Evolutionary conservation across 495 filamentous ascomycete species (phyloP), one percentile per base, ranked within the genome.

Genomic region (Hypoxylon rickii): DNA sequence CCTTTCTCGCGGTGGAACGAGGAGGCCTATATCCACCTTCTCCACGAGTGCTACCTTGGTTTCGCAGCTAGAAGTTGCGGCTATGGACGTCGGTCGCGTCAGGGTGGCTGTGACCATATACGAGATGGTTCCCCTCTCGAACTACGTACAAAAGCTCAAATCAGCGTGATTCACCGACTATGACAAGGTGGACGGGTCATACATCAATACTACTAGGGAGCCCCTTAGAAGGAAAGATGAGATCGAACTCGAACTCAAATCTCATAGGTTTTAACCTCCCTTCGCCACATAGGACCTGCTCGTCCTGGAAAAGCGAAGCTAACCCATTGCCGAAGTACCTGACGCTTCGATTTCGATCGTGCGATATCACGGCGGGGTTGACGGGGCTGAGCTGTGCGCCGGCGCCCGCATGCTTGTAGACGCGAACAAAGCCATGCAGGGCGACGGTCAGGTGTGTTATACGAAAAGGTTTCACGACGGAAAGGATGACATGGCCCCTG

Each of bases 181-280:
- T 38, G 18, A 42, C 40, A 21, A 26, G 38, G 34, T 32, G 39
- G 33, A 44, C 33, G 33, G 53, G 22, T 81, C 88, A 61, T 80
- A 96, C 93, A 73, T 94, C 92, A 63, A 98, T 90, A 71, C 92
- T 96, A 71, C 89, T 96, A 13, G 94, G 94, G 39, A 97, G 76
- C 7, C 85, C 81, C 60, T 87, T 85, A n/a, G 80, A 76, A 8
- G 95, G 91, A 42, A 83, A 82, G 24, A 86, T 77, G 66, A 96
- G 81, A 66, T 96, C 90, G 53, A 97, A 98, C 39, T 89, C 85
- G 70, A 98, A 98, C 63, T 94, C 88, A 67, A 96, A 98, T 42
- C 88, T 79, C 10, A 91, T 89, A 44, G 89, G 81, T 47, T 90
- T 88, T 20, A 97, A 78, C 59, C 88, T 83, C 3, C 94, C 92